Conservation (phyloP, 257 asterid genomes). For the Orobanche coerulescens region DNA sequence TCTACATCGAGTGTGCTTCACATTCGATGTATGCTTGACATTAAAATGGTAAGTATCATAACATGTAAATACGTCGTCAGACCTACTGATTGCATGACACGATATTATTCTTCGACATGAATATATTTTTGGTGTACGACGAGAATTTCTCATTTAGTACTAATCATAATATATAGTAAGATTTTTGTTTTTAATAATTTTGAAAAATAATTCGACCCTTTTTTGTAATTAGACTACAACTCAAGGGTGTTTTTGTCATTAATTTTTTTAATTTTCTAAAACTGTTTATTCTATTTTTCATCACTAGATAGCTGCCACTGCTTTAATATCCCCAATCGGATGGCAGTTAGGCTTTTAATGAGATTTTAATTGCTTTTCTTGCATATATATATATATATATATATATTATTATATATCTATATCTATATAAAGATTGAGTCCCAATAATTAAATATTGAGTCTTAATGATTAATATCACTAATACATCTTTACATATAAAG, state of each 20-base stretch:
- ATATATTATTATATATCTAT: no score
- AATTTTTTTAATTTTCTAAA: neutral
- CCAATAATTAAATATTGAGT: no score
- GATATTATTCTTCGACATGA: neutral
- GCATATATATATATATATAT: slow-evolving; percentile 7
- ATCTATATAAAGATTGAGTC: no score
- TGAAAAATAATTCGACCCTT: neutral
- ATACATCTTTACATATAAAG: no score
- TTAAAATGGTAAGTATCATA: neutral
- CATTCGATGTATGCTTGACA: no score
- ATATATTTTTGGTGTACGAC: no score
- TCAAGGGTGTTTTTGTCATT: neutral
- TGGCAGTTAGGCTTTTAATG: slow-evolving; percentile 43
- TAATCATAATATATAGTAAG: no score
- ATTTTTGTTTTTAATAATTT: neutral
- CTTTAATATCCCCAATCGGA: slow-evolving; percentile 26
- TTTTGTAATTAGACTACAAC: neutral
- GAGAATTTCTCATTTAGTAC: neutral
- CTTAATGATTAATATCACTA: no score
- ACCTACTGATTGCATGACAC: neutral
- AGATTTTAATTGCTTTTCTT: slow-evolving; percentile 25
- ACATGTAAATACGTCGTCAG: neutral
- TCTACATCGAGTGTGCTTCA: neutral
- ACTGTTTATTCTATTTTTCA: slow-evolving; percentile 4
- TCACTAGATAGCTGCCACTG: slow-evolving; percentile 6